Evolutionary conservation across 1,284 basidiomycete genomes (phyloP), one percentile per base, ranked within the genome.

Genomic region (Neotropicomus parvogracilis): DNA sequence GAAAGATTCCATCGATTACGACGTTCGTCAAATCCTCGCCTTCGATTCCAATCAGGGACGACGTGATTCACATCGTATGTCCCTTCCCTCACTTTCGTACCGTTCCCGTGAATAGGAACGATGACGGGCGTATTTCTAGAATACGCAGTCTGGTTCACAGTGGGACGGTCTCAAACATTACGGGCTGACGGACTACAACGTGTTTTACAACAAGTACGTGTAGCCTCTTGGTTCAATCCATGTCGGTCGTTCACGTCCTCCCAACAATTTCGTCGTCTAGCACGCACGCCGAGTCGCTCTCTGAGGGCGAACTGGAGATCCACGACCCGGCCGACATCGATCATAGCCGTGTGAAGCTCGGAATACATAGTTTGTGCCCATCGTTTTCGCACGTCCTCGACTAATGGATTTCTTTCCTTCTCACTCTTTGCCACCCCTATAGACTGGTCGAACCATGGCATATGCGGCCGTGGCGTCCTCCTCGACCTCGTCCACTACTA

Each of bases 371-470:
- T 84, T 58, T 21, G 79, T 69, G 35, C 27, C 44, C 21, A 24
- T 16, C 14, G 17, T 14, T 14, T 24, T 35, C 19, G 8, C 33
- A 11, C 6, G 4, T 16, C 14, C 13, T 29, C 13, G 3, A 7
- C 13, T 24, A 13, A 28, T 36, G 31, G 14, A 54, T 26, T 21
- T 14, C 32, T 9, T 27, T 14, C 4, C 27, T 40, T 4, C n/a
- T 19, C n/a, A n/a, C 6, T 28, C 10, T 37, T 11, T 4, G 8
- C 14, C 3, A n/a, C 31, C 19, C 27, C 8, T 37, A n/a, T 47
- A 85, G 83, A 85, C 59, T 85, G 82, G 80, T 82, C 85, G 0
- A 73, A 79, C 26, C 85, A 88, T 55, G 85, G 85, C 1, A 88
- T 87, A 46, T 83, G 80, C 46, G 83, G 85, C 0, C 75, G 85